These are phyloP conservation scores for Claviceps maximensis DNA, from an alignment of 2,329 filamentous ascomycete species.

Conservation along the genomic window DNA sequence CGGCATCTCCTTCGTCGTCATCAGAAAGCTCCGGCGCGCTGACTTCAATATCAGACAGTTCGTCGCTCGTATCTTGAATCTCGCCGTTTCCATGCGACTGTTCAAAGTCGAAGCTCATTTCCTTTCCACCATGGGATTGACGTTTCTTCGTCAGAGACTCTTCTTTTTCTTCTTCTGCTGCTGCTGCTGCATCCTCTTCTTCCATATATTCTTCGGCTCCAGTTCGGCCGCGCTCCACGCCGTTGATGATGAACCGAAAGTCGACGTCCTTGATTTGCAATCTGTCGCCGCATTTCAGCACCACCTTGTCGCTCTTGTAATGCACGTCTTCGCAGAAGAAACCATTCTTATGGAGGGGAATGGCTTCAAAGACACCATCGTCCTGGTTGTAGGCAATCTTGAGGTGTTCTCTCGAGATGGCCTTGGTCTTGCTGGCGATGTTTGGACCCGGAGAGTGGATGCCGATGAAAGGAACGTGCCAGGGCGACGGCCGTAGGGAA, in stretches of 20 bases:
- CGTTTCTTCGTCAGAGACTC: constrained; percentile 22
- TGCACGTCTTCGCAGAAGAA: constrained; percentile 53
- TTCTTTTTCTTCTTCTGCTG: background rate
- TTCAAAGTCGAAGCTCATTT: constrained; percentile 65
- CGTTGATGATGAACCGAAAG: constrained; percentile 56
- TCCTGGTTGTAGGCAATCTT: constrained; percentile 58
- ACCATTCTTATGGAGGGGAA: constrained; percentile 49
- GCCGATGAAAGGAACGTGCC: constrained; percentile 51
- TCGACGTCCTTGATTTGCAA: constrained; percentile 60
- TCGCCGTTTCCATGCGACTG: constrained; percentile 44
- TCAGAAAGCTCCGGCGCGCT: constrained; percentile 28
- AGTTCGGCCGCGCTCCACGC: constrained; percentile 42
- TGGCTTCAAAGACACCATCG: constrained; percentile 50
- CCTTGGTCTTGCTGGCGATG: constrained; percentile 51
- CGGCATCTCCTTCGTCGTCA: constrained; percentile 21
- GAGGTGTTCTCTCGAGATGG: constrained; percentile 61
- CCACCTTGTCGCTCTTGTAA: constrained; percentile 40
- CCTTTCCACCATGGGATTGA: constrained; percentile 45
- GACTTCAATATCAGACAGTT: constrained; percentile 30
- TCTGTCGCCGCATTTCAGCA: constrained; percentile 49
- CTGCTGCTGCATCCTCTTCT: constrained; percentile 28
- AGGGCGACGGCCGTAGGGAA: constrained; percentile 45
- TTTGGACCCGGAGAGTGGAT: constrained; percentile 57
- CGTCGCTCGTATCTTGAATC: constrained; percentile 42
- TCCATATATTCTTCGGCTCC: constrained; percentile 43